A percentile compares a stretch with the other conserved stretches of the same genome.
phyloP scores from a whole-genome alignment of 148 eudicot species.

The Cornus florida region DNA sequence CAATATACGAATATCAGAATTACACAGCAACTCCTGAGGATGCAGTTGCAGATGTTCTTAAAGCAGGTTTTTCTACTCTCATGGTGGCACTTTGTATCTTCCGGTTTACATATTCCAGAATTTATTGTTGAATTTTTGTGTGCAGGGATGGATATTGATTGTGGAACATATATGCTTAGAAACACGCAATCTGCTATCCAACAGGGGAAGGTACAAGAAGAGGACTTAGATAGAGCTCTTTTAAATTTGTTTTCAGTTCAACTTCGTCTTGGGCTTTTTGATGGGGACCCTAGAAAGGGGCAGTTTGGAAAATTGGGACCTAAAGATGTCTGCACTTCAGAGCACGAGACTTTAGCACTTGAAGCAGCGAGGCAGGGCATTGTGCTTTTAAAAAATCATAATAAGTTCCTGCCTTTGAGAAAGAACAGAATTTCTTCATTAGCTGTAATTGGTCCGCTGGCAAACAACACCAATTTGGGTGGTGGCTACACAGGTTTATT shows the following conservation, averaged over 20 bases:
- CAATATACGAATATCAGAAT: constrained; percentile 75
- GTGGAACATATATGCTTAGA: constrained; percentile 81
- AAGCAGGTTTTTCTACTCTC: constrained; percentile 62
- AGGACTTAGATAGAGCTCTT: constrained; percentile 80
- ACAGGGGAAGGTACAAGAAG: constrained; percentile 65
- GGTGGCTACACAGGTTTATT: constrained; percentile 86
- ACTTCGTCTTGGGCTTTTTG: constrained; percentile 75
- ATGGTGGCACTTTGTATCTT: not conserved
- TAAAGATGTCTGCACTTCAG: constrained; percentile 64
- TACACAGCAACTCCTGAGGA: constrained; percentile 69
- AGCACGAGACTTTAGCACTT: constrained; percentile 74
- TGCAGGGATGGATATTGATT: constrained; percentile 86
- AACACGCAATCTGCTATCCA: constrained; percentile 63
- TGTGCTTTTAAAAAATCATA: constrained; percentile 84
- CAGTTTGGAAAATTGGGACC: constrained; percentile 61
- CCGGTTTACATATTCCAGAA: not conserved
- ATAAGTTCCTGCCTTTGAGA: constrained; percentile 64
- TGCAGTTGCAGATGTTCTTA: constrained; percentile 82
- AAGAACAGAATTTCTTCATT: constrained; percentile 56
- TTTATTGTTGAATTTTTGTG: not conserved
- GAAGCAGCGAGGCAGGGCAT: constrained; percentile 90
- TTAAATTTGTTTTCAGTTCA: constrained; percentile 71
- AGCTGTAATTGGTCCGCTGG: constrained; percentile 83
- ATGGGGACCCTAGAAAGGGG: constrained; percentile 63
- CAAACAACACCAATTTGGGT: constrained; percentile 60